These are phyloP conservation scores for Aplosporella prunicola DNA, from an alignment of 2,329 filamentous ascomycete species.

Conservation along the genomic window DNA sequence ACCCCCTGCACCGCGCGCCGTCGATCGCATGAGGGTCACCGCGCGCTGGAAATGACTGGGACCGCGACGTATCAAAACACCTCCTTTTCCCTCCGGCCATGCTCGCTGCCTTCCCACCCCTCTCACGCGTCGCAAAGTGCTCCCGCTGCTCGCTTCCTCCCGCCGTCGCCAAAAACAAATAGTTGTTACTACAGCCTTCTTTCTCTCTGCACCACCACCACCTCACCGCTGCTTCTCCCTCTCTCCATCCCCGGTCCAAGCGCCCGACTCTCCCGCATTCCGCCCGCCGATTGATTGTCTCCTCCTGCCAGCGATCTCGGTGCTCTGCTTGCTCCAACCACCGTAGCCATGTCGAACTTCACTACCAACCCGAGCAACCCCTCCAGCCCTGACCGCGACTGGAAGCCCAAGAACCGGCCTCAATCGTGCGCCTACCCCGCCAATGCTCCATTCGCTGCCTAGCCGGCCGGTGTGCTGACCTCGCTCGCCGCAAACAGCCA, in stretches of 20 bases:
- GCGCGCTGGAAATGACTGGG: conserved; percentile 11
- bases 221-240: not conserved
- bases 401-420: conserved; percentile 71
- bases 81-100: conserved; percentile 19
- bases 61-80: conserved; percentile 13
- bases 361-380: conserved; percentile 45
- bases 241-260: conserved; percentile 3
- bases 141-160: conserved; percentile 6
- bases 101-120: not conserved
- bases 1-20: not conserved
- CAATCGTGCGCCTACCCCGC: conserved; percentile 58
- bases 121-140: conserved; percentile 9
- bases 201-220: not conserved
- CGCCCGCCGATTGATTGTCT: conserved; percentile 2
- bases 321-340: conserved; percentile 6
- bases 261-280: conserved; percentile 4
- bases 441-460: conserved; percentile 9
- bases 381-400: conserved; percentile 64
- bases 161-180: no score
- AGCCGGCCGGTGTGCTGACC: conserved; percentile 10
- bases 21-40: conserved; percentile 9
- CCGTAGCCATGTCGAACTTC: conserved; percentile 20
- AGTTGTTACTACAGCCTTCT: not conserved
- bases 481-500: conserved; percentile 47
- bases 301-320: conserved; percentile 8